These are phyloP conservation scores for Draba incana DNA, from an alignment of 345 rosid genomes.

Conservation along the genomic window DNA sequence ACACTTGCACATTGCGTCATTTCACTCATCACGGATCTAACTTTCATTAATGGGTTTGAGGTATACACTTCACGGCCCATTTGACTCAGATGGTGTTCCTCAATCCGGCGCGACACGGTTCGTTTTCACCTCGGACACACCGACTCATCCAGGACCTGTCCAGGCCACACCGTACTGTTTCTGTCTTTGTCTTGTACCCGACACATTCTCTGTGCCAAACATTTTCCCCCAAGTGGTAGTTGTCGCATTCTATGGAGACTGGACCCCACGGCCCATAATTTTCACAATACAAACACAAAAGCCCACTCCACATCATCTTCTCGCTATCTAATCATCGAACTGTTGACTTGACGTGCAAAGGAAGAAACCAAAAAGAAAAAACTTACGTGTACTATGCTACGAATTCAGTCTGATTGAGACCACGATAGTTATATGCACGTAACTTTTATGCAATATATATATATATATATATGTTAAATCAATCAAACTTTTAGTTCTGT, in stretches of 20 bases:
- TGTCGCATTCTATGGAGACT: constrained; percentile 27
- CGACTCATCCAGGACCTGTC: background rate
- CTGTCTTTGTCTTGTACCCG: constrained; percentile 17
- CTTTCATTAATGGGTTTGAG: constrained; percentile 20
- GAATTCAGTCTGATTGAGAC: background rate
- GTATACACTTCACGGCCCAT: constrained; percentile 24
- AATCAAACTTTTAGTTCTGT: background rate
- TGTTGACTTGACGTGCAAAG: constrained; percentile 14
- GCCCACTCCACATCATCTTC: constrained; percentile 33
- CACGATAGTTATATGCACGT: background rate
- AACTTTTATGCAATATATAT: background rate
- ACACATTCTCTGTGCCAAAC: constrained; percentile 16
- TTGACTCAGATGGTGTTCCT: background rate
- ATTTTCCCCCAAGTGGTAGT: constrained; percentile 5
- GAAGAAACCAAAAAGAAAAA: constrained; percentile 3
- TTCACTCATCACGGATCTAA: background rate
- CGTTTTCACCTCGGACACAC: background rate
- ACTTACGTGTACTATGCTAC: constrained; percentile 10
- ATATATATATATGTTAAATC: too few species aligned
- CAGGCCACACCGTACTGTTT: constrained; percentile 3
- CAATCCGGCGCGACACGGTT: background rate
- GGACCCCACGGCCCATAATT: constrained; percentile 39
- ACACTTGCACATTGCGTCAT: background rate
- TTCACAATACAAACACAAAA: constrained; percentile 18
- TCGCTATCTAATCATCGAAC: constrained; percentile 6